phyloP scores from a whole-genome alignment of 495 filamentous ascomycete species.

The Aspergillus leporis region DNA sequence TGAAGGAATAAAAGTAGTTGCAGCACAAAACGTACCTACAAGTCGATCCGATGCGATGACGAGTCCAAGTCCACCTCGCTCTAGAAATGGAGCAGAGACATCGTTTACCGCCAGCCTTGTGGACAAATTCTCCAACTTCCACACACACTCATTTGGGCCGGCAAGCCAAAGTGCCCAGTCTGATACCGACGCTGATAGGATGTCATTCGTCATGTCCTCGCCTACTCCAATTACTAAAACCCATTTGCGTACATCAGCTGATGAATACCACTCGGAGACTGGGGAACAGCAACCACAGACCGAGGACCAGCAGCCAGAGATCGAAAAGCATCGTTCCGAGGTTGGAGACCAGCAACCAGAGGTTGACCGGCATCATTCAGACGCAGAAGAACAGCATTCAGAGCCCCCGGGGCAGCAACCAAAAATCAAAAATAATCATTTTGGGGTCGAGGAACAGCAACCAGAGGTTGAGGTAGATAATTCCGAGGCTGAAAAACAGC shows the following conservation, averaged over 20 bases:
- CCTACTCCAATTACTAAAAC: constrained; percentile 1
- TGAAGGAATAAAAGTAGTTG: constrained; percentile 28
- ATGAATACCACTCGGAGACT: not conserved
- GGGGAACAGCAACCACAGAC: not conserved
- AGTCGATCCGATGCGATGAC: not conserved
- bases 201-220: constrained; percentile 13
- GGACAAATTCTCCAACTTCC: constrained; percentile 30
- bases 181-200: constrained; percentile 13
- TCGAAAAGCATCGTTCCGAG: not conserved
- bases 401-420: not conserved
- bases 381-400: not conserved
- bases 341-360: not conserved
- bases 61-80: constrained; percentile 8
- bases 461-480: not conserved
- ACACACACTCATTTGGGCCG: constrained; percentile 28
- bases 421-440: not conserved
- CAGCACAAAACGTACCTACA: constrained; percentile 23
- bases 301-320: not conserved
- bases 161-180: constrained; percentile 8
- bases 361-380: not conserved
- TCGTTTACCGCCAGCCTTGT: constrained; percentile 36
- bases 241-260: not conserved
- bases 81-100: constrained; percentile 3
- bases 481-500: not conserved
- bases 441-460: not conserved